phyloP scores from a whole-genome alignment of 345 rosid genomes.

The Combretum micranthum region DNA sequence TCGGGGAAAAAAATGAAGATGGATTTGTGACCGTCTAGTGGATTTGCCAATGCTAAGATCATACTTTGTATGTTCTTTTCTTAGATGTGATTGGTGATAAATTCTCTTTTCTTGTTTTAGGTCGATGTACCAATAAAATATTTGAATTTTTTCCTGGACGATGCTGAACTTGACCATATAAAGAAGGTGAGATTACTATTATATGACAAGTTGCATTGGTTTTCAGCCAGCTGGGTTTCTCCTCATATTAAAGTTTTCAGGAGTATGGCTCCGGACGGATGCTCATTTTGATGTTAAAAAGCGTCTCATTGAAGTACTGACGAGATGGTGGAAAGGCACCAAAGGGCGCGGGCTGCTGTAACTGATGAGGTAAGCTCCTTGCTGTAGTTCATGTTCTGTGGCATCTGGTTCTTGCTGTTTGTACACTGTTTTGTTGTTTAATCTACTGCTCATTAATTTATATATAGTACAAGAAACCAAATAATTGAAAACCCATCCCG shows the following conservation, averaged over 20 bases:
- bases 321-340: conserved; percentile 77
- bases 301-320: conserved; percentile 54
- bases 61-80: too few relatives aligned
- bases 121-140: conserved; percentile 84
- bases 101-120: conserved; percentile 25
- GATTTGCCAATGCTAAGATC: too few relatives aligned
- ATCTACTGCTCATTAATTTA: too few relatives aligned
- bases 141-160: conserved; percentile 72
- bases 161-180: conserved; percentile 73
- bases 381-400: not conserved
- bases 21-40: too few relatives aligned
- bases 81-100: conserved; percentile 2
- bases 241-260: conserved; percentile 19
- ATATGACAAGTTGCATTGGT: not conserved
- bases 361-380: conserved; percentile 59
- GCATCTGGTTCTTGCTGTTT: not conserved
- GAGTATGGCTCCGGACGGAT: conserved; percentile 83
- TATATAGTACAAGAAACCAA: too few relatives aligned
- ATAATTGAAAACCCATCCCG: too few relatives aligned
- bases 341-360: conserved; percentile 68
- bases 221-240: not conserved
- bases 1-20: too few relatives aligned
- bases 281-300: conserved; percentile 87
- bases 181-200: conserved; percentile 41
- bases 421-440: not conserved